Evolutionary conservation across 2,329 filamentous ascomycete genomes (phyloP), one percentile per base, ranked within the genome.

Genomic region (Ophiocordyceps polyrhachis-furcata): DNA sequence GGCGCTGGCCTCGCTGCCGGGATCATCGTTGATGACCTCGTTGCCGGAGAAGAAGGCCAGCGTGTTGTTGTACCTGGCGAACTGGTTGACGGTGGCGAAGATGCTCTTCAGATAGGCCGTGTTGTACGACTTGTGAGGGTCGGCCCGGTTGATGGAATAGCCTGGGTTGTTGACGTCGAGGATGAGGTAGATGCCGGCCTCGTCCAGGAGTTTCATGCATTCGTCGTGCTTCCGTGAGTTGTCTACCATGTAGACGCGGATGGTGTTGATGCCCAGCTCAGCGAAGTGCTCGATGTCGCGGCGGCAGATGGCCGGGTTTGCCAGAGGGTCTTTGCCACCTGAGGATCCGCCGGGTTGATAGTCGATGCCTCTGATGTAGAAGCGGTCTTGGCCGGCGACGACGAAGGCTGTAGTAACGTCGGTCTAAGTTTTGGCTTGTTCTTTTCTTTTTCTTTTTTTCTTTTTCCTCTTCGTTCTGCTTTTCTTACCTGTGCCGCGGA

Each of bases 231-330:
- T 65, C 53, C 70, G 67, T 43, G 79, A 79, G 73, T 94, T 94
- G 70, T 95, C 88, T 52, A 93, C 79, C 15, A 82, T 86, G 73
- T 94, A 95, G 49, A 94, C 83, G 62, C 88, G 87, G 58, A 95
- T 71, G 23, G 86, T 87, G 71, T 95, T 95, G 65, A 94, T 69
- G 43, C 87, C 86, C 43, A 95, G 71, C 52, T 86, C 74, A 68
- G 84, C 75, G 76, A 94, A 93, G 59, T 85, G 70, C 44, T 67
- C 64, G 53, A 94, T 81, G 58, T 93, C 86, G 51, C 87, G 81
- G 61, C 75, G 72, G 74, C 88, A 94, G n/a, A n/a, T n/a, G n/a
- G n/a, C n/a, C n/a, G n/a, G n/a, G n/a, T n/a, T n/a, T n/a, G n/a
- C n/a, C n/a, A n/a, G n/a, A n/a, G n/a, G n/a, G n/a, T n/a, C n/a